phyloP scores from a whole-genome alignment of 1,284 basidiomycete genomes.

The Tylopilus sp. region DNA sequence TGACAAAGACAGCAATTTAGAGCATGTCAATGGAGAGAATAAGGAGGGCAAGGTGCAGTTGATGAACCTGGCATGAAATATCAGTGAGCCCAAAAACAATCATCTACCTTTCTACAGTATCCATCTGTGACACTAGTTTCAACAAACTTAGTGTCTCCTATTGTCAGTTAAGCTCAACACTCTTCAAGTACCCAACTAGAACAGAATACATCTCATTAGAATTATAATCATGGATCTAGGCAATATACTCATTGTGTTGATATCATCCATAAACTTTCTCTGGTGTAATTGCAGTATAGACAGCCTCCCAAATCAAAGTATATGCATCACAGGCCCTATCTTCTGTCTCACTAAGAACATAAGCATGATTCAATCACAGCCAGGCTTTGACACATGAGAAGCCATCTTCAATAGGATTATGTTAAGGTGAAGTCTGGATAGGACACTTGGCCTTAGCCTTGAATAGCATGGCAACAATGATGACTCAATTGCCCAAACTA shows the following conservation, averaged over 20 bases:
- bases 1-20: too few relatives aligned
- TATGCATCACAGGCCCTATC: not conserved
- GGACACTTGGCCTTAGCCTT: too few relatives aligned
- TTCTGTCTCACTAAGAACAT: not conserved
- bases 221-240: not conserved
- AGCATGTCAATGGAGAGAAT: too few relatives aligned
- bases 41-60: too few relatives aligned
- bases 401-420: not conserved
- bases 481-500: too few relatives aligned
- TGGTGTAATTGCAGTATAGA: not conserved
- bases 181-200: not conserved
- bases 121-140: not conserved
- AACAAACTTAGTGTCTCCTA: not conserved
- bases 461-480: too few relatives aligned
- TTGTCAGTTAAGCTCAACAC: not conserved
- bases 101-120: not conserved
- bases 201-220: not conserved
- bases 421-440: not conserved
- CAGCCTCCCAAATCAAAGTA: not conserved
- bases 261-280: slow-evolving; percentile 1
- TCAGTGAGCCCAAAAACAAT: not conserved
- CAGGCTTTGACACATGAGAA: not conserved
- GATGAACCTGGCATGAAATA: too few relatives aligned
- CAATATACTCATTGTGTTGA: not conserved
- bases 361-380: not conserved